These are phyloP conservation scores for Centaurea solstitialis DNA, from an alignment of 129 eudicot species.

Conservation along the genomic window DNA sequence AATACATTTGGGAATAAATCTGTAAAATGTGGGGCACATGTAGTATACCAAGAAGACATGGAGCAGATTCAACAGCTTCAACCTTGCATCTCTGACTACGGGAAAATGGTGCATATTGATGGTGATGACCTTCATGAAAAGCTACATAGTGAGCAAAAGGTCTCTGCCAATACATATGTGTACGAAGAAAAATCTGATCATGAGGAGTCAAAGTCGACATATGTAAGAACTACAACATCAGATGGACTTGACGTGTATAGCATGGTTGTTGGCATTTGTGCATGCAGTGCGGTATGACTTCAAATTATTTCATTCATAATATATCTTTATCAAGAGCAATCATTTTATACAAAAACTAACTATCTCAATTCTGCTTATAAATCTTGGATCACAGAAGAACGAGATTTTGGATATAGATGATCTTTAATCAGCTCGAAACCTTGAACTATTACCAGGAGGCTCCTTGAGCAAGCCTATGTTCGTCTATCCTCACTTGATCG, in stretches of 20 bases:
- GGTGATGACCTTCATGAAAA: neutral
- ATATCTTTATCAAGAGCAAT: neutral
- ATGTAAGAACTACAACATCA: neutral
- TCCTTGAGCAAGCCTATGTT: no score
- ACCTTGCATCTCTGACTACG: neutral
- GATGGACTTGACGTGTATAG: no score
- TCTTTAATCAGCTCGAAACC: neutral
- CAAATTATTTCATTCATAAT: neutral
- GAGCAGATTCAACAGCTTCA: neutral
- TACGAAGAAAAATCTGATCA: constrained; percentile 14
- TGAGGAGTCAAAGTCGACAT: neutral
- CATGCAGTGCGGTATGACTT: neutral
- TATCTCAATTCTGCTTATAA: neutral
- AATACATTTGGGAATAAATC: neutral
- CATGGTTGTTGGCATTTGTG: no score
- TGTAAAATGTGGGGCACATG: constrained; percentile 9
- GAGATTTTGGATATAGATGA: neutral
- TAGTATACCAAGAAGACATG: constrained; percentile 5
- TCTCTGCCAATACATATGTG: neutral
- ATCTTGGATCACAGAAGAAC: no score
- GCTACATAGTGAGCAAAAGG: neutral
- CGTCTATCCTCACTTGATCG: neutral
- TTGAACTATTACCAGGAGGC: neutral
- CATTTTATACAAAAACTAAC: neutral
- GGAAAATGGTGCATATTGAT: neutral